Evolutionary conservation across 1,284 basidiomycete species (phyloP).

Genomic region (Ceraceosorus guamensis): DNA sequence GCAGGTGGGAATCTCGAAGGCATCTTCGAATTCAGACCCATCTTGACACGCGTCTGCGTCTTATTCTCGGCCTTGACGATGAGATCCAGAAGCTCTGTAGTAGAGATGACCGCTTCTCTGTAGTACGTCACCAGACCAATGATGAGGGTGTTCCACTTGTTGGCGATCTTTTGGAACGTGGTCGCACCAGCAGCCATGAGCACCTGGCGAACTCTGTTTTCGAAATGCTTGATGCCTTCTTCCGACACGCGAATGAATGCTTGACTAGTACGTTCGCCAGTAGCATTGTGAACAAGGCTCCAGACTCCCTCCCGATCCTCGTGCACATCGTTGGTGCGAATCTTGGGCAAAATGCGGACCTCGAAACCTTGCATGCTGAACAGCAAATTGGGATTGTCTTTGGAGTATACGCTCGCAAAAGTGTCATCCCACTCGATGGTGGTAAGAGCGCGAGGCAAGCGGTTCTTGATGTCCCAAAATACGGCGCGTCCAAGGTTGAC

Average conservation of each 20-base stretch:
- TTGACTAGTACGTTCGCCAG: conserved; percentile 93
- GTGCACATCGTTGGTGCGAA: conserved; percentile 86
- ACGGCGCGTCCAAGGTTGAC: conserved; percentile 96
- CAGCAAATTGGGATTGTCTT: conserved; percentile 92
- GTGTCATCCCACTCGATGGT: conserved; percentile 82
- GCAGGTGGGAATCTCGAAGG: conserved; percentile 80
- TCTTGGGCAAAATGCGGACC: conserved; percentile 90
- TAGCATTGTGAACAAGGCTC: conserved; percentile 88
- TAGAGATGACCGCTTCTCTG: conserved; percentile 96
- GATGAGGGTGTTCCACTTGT: conserved; percentile 93
- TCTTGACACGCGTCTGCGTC: conserved; percentile 94
- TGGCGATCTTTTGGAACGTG: conserved; percentile 98
- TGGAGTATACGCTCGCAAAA: conserved; percentile 69
- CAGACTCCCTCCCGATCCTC: conserved; percentile 97
- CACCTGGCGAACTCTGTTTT: conserved; percentile 71
- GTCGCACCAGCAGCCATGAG: conserved; percentile 98
- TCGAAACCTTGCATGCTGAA: conserved; percentile 99
- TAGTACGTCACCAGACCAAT: conserved; percentile 77
- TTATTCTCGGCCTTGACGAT: conserved; percentile 48
- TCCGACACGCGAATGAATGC: conserved; percentile 96
- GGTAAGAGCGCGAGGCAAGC: conserved; percentile 85
- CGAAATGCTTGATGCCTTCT: conserved; percentile 62
- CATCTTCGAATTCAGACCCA: conserved; percentile 98
- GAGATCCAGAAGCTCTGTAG: conserved; percentile 66
- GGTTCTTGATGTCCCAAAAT: conserved; percentile 99